Evolutionary conservation across 768 basidiomycete genomes (phyloP).

Genomic region (Termitomyces sp.): DNA sequence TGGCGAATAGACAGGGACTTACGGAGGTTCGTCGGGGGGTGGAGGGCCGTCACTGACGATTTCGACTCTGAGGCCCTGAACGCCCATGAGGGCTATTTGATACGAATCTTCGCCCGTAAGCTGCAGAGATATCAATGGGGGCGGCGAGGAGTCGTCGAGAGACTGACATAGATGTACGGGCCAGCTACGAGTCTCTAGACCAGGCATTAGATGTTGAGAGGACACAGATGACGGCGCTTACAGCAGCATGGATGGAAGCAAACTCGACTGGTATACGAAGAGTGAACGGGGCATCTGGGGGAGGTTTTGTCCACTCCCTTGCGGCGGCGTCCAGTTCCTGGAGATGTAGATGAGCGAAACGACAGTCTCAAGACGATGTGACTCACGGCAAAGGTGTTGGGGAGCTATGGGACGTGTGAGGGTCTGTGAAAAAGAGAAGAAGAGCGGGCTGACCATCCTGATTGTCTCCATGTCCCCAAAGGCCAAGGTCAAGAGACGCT

Average conservation of each 20-base stretch:
- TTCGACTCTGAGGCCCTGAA: constrained; percentile 79
- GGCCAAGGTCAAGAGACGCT: constrained; percentile 74
- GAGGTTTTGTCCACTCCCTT: constrained; percentile 82
- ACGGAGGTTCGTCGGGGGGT: constrained; percentile 82
- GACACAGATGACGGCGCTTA: constrained; percentile 30
- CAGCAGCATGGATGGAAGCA: constrained; percentile 79
- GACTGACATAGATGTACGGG: constrained; percentile 75
- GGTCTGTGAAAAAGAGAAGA: not conserved
- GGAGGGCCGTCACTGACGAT: constrained; percentile 84
- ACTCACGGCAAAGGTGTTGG: constrained; percentile 58
- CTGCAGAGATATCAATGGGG: constrained; percentile 26
- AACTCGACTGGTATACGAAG: constrained; percentile 84
- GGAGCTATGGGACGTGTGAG: constrained; percentile 43
- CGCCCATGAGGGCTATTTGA: constrained; percentile 81
- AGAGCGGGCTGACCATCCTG: constrained; percentile 45
- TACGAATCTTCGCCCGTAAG: constrained; percentile 83
- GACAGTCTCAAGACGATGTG: not conserved
- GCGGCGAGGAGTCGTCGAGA: constrained; percentile 6
- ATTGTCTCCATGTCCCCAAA: constrained; percentile 87
- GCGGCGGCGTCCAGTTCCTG: constrained; percentile 81
- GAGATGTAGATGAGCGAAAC: constrained; percentile 5
- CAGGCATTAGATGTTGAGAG: not conserved
- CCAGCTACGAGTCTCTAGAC: constrained; percentile 70
- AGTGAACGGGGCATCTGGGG: constrained; percentile 69
- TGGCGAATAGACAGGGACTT: constrained; percentile 28